Base-by-base conservation (phyloP, 129 eudicot genomes). In the Smallanthus sonchifolius region DNA sequence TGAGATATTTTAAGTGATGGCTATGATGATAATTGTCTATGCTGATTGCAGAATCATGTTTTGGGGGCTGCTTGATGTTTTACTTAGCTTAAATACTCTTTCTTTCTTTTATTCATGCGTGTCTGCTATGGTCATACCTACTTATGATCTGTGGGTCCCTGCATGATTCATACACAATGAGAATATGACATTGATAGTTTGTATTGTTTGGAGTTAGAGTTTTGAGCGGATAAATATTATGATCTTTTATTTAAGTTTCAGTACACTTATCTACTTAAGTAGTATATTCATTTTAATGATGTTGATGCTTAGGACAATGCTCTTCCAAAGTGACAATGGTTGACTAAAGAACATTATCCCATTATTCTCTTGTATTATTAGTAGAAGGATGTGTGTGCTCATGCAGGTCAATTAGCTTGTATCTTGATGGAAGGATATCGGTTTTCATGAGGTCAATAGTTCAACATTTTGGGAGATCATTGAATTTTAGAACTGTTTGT, bases 391-490 rank as follows among this genome's bases (percentile, higher is more conserved):
- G n/a, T 44, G 3, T 73, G 61, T 60, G 19, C 63, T 42, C 42
- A 55, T 72, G 52, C 28, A 54, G 65, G 20, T 37, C 35, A 69
- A 10, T 49, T 54, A 10, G 10, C 19, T 37, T 52, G 52, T 51
- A 37, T 71, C 36, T 71, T 54, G 14, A 38, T 38, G 76, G 52
- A 19, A 20, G 67, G 67, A 59, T 11, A 8, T 72, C 36, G 13
- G 9, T 72, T 32, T 57, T 28, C n/a, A 74, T 60, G 61, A 74
- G 47, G 8, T 62, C 14, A 10, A 74, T 74, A 30, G 70, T n/a
- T 62, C 20, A 60, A 11, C 51, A 36, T 7, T 72, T 45, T 28
- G 37, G 59, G 30, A n/a, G 52, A n/a, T 40, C 24, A 2, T 10
- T 73, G 13, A 28, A 38, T 24, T 14, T 57, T 42, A 72, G 5